Evolutionary conservation across 345 rosid species (phyloP).

Genomic region (Xanthoceras sorbifolium): DNA sequence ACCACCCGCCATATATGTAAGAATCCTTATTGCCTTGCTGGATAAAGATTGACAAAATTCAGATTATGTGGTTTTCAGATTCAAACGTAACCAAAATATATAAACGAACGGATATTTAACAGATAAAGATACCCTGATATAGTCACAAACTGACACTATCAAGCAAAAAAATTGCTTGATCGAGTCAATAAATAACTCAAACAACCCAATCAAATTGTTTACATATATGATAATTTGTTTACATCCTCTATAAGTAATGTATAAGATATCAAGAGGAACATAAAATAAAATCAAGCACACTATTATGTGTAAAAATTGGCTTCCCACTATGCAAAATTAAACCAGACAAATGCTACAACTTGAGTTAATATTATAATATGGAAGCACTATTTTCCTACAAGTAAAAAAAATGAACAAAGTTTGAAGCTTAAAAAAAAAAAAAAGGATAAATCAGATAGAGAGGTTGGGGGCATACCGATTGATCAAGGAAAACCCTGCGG

Average conservation of each 20-base stretch:
- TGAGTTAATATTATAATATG: neutral
- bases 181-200: neutral
- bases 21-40: constrained; percentile 56
- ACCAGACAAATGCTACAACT: neutral
- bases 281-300: neutral
- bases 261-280: neutral
- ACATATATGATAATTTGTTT: neutral
- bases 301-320: neutral
- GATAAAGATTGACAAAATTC: constrained; percentile 22
- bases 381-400: neutral
- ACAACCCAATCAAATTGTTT: neutral
- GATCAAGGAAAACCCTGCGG: constrained; percentile 74
- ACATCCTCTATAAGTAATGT: neutral
- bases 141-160: constrained; percentile 10
- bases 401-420: neutral
- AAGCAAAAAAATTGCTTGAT: neutral
- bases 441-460: neutral
- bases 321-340: neutral
- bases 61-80: neutral
- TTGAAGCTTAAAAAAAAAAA: neutral
- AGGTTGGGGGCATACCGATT: constrained; percentile 42
- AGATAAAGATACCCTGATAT: neutral
- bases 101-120: neutral
- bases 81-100: neutral
- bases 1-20: constrained; percentile 88